Evolutionary conservation across 2,329 filamentous ascomycete genomes (phyloP).

Genomic region (Diaporthe vaccinii): DNA sequence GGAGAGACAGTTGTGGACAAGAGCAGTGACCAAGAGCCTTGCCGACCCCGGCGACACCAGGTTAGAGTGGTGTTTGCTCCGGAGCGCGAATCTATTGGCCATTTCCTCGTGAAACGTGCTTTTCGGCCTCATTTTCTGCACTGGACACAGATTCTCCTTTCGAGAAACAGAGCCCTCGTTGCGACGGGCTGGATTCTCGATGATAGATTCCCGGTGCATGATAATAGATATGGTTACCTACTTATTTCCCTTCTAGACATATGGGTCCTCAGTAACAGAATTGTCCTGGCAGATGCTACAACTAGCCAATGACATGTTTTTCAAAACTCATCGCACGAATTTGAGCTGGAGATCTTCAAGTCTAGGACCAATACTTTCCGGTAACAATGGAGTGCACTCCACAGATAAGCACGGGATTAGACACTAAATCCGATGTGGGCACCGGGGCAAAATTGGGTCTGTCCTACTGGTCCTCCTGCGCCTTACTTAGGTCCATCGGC

Average conservation of each 20-base stretch:
- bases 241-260: background rate
- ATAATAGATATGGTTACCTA: background rate
- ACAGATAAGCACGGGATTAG: conserved; percentile 6
- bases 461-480: no score
- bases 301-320: background rate
- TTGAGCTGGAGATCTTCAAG: background rate
- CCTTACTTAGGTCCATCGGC: background rate
- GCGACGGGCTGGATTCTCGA: background rate
- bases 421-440: conserved; percentile 9
- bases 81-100: rapidly evolving
- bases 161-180: no score
- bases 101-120: background rate
- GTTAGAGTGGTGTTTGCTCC: background rate
- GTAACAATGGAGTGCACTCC: background rate
- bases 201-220: no score
- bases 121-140: background rate
- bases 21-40: background rate
- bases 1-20: background rate
- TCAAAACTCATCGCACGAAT: background rate
- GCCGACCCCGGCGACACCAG: background rate
- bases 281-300: background rate
- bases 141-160: background rate
- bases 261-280: background rate
- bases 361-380: background rate
- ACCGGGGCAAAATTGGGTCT: background rate